A percentile compares a stretch with the other conserved stretches of the same genome.
These are phyloP conservation scores for Stereum hirsutum DNA, from an alignment of 1,284 basidiomycete species.

Conservation along the genomic window DNA sequence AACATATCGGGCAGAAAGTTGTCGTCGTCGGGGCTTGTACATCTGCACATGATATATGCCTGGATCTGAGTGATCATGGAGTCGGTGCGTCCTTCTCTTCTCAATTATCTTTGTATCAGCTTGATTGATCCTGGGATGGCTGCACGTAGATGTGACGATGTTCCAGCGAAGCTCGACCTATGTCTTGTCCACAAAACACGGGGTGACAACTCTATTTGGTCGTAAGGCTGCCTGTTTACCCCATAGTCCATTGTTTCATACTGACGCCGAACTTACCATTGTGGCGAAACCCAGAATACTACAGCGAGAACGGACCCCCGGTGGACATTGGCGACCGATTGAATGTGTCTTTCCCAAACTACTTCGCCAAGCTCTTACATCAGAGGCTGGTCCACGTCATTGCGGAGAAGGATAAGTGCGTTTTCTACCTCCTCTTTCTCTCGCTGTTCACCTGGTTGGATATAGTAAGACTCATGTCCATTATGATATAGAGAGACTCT, in stretches of 20 bases:
- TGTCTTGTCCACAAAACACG: conserved; percentile 44
- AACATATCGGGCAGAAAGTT: conserved; percentile 35
- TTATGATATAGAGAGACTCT: conserved; percentile 44
- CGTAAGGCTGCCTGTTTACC: conserved; percentile 14
- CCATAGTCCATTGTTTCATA: background rate
- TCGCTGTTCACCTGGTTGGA: conserved; percentile 1
- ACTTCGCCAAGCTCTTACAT: conserved; percentile 33
- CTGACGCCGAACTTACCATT: too few species aligned
- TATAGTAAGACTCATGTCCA: background rate
- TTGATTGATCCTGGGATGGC: background rate
- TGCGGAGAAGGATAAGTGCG: conserved; percentile 19
- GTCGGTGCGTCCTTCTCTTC: conserved; percentile 26
- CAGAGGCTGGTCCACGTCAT: conserved; percentile 37
- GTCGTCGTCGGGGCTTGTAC: conserved; percentile 44
- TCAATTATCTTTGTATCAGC: too few species aligned
- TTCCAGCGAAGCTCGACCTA: conserved; percentile 56
- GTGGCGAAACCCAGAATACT: too few species aligned
- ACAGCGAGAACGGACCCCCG: conserved; percentile 37
- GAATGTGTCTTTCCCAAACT: conserved; percentile 40
- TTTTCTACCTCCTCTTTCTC: background rate
- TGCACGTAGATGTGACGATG: conserved; percentile 42
- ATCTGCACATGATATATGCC: conserved; percentile 34
- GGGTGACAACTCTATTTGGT: conserved; percentile 26
- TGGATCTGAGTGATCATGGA: conserved; percentile 35
- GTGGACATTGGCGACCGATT: conserved; percentile 44